phyloP scores from a whole-genome alignment of 352 stramenopile species.

The Halophytophthora polymorphica region DNA sequence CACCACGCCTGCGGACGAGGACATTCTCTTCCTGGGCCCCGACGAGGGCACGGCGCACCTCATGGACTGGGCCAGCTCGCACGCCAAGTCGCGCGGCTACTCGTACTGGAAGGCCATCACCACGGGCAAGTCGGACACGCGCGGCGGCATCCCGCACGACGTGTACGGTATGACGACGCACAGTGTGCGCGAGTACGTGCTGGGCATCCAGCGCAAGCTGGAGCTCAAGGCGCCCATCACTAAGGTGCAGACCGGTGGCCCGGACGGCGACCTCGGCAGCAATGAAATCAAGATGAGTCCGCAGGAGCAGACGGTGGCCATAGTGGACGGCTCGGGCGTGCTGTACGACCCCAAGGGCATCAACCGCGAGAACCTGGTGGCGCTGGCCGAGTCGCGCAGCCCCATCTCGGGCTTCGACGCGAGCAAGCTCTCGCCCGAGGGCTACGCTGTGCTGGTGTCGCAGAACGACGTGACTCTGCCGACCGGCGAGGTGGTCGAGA shows the following conservation, averaged over 20 bases:
- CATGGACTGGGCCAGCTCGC: conserved; percentile 94
- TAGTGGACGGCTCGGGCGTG: conserved; percentile 94
- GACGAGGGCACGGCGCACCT: conserved; percentile 98
- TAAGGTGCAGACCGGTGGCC: conserved; percentile 96
- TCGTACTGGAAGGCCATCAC: conserved; percentile 96
- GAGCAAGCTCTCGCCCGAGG: conserved; percentile 58
- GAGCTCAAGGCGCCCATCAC: conserved; percentile 92
- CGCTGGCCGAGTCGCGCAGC: conserved; percentile 86
- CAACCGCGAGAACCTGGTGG: conserved; percentile 89
- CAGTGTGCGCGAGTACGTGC: conserved; percentile 96
- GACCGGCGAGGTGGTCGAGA: conserved; percentile 80
- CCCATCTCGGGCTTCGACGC: conserved; percentile 91
- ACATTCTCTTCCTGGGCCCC: conserved; percentile 96
- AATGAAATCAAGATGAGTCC: conserved; percentile 98
- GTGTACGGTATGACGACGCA: conserved; percentile 97
- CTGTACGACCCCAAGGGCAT: conserved; percentile 95
- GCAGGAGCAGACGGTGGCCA: conserved; percentile 93
- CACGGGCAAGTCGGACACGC: conserved; percentile 92
- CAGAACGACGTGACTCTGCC: conserved; percentile 75
- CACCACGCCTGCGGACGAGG: conserved; percentile 70
- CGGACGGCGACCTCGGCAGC: conserved; percentile 96
- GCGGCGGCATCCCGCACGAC: conserved; percentile 97
- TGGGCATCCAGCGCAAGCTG: conserved; percentile 91
- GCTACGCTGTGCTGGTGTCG: conserved; percentile 63
- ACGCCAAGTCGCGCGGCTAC: conserved; percentile 92